These are phyloP conservation scores for Excoecaria agallocha DNA, from an alignment of 345 rosid species.

Conservation along the genomic window DNA sequence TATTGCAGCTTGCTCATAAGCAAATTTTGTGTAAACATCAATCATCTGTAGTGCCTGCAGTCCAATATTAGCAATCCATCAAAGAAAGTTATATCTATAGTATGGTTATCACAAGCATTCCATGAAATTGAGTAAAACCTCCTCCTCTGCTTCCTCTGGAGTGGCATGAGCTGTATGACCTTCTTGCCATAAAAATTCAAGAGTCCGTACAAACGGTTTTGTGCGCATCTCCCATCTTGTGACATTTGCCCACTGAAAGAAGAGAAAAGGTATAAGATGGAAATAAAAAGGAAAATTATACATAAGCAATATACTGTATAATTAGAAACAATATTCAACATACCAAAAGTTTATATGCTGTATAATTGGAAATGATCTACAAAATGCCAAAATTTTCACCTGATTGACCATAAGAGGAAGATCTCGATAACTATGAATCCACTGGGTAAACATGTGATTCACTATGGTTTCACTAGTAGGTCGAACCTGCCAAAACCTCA, in stretches of 20 bases:
- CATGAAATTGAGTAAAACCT: slow-evolving; percentile 44
- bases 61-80: slow-evolving; percentile 32
- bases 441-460: slow-evolving; percentile 95
- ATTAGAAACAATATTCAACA: too few species aligned
- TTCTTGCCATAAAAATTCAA: slow-evolving; percentile 96
- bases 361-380: too few species aligned
- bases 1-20: slow-evolving; percentile 90
- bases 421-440: slow-evolving; percentile 95
- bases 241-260: slow-evolving; percentile 83
- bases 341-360: too few species aligned
- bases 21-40: slow-evolving; percentile 79
- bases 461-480: slow-evolving; percentile 96
- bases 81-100: slow-evolving; percentile 9
- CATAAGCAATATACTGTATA: too few species aligned
- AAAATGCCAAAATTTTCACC: slow-evolving; percentile 33
- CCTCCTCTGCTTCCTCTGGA: slow-evolving; percentile 86
- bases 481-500: slow-evolving; percentile 98
- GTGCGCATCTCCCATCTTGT: slow-evolving; percentile 98
- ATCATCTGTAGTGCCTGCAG: slow-evolving; percentile 88
- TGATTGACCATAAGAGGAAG: slow-evolving; percentile 94
- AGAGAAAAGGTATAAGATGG: not conserved
- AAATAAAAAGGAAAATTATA: not conserved
- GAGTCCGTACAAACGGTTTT: slow-evolving; percentile 91
- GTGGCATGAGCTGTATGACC: slow-evolving; percentile 96
- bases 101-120: slow-evolving; percentile 7